These are phyloP conservation scores for Elaphomyces granulatus DNA, from an alignment of 495 filamentous ascomycete species.

Conservation along the genomic window DNA sequence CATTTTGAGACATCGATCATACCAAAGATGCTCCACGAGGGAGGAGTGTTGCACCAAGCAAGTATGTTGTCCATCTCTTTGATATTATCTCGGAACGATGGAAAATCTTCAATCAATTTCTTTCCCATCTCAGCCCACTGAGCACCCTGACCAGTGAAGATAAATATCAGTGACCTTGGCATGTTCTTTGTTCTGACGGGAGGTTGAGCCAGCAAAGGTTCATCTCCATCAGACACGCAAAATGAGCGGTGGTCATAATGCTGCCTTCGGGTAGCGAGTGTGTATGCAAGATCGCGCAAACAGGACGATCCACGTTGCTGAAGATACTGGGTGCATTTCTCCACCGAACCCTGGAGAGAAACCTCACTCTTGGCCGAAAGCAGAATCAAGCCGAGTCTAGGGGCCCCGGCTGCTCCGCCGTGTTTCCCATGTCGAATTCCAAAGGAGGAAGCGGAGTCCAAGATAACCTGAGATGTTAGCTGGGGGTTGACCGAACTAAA, in stretches of 20 bases:
- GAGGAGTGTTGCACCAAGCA: conserved; percentile 5
- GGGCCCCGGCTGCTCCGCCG: too few species aligned
- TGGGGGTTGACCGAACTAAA: too few species aligned
- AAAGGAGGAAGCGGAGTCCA: conserved; percentile 2
- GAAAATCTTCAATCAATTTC: conserved; percentile 7
- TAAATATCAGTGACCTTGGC: conserved; percentile 2
- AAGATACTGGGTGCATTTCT: too few species aligned
- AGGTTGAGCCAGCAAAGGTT: neutral
- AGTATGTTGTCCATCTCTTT: conserved; percentile 11
- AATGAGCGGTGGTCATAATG: conserved; percentile 14
- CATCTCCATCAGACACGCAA: conserved; percentile 5
- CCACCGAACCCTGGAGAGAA: too few species aligned
- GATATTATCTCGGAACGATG: conserved; percentile 10
- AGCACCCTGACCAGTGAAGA: conserved; percentile 18
- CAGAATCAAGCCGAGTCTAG: too few species aligned
- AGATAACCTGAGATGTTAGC: neutral
- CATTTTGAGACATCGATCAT: neutral
- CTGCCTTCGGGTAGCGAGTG: conserved; percentile 5
- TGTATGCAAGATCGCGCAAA: conserved; percentile 10
- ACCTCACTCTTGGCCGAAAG: neutral
- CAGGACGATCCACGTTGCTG: too few species aligned
- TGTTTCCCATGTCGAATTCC: too few species aligned
- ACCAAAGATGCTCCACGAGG: conserved; percentile 16
- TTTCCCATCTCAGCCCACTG: conserved; percentile 12
- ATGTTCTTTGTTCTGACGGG: neutral